Evolutionary conservation across 129 eudicot species (phyloP).

Genomic region (Artemisia annua): DNA sequence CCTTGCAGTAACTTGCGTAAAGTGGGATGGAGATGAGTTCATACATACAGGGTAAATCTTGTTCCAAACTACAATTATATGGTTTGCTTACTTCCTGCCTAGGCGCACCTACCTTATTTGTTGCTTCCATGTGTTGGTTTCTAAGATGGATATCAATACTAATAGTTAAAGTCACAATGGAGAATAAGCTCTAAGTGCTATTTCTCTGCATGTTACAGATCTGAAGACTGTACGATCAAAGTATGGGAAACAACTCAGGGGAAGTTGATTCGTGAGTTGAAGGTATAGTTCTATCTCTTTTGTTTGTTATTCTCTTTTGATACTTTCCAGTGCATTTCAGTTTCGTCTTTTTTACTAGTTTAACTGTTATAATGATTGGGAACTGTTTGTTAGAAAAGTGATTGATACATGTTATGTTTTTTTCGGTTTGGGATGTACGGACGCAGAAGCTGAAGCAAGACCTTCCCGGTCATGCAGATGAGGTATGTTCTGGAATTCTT

Average conservation of each 20-base stretch:
- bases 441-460: constrained; percentile 85
- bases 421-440: constrained; percentile 91
- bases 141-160: not conserved
- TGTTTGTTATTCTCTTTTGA: not conserved
- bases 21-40: constrained; percentile 98
- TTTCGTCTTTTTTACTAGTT: not conserved
- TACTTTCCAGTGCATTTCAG: not conserved
- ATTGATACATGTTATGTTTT: constrained; percentile 8
- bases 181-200: not conserved
- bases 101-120: no score
- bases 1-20: constrained; percentile 96
- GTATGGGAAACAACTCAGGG: constrained; percentile 97
- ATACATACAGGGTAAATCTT: constrained; percentile 88
- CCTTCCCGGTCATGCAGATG: constrained; percentile 98
- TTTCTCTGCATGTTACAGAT: constrained; percentile 41
- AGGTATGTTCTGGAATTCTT: constrained; percentile 41
- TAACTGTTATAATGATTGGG: no score
- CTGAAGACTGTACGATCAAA: constrained; percentile 93
- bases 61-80: constrained; percentile 12
- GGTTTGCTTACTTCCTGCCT: not conserved
- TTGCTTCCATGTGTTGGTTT: no score
- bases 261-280: constrained; percentile 84
- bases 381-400: no score
- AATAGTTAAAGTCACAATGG: not conserved
- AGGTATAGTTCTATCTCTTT: constrained; percentile 43